phyloP scores from a whole-genome alignment of 1,284 basidiomycete genomes.

The Erythrobasidium hasegawianum region DNA sequence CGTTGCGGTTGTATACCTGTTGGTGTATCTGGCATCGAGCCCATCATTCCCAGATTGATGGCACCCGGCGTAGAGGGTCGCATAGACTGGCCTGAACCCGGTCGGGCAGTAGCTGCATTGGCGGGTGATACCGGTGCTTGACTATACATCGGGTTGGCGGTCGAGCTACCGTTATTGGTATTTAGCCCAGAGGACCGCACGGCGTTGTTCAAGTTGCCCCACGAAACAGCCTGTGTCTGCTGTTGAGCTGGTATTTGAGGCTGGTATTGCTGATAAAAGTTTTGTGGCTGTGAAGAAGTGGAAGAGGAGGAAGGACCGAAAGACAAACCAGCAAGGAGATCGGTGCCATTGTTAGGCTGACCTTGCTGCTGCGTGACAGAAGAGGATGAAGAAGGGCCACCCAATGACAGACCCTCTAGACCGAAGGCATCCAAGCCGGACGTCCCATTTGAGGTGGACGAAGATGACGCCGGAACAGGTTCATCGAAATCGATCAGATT shows the following conservation, averaged over 20 bases:
- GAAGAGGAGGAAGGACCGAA: conserved; percentile 4
- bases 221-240: conserved; percentile 21
- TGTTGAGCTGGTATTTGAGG: conserved; percentile 11
- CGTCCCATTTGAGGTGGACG: not conserved
- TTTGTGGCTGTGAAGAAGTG: conserved; percentile 3
- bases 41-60: conserved; percentile 35
- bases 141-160: not conserved
- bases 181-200: not conserved
- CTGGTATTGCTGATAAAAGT: conserved; percentile 33
- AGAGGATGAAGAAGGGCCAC: conserved; percentile 7
- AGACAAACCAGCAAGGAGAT: conserved; percentile 25
- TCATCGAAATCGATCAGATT: conserved; percentile 46
- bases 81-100: not conserved
- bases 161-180: not conserved
- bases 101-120: not conserved
- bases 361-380: not conserved
- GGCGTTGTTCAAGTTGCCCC: conserved; percentile 24
- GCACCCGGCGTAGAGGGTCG: conserved; percentile 26
- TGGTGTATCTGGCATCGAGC: conserved; percentile 12
- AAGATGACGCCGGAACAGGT: conserved; percentile 23
- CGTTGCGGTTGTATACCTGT: not conserved
- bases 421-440: conserved; percentile 39
- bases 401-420: conserved; percentile 38
- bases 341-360: not conserved
- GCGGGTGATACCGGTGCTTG: not conserved